These are phyloP conservation scores for Colletotrichum higginsianum DNA, from an alignment of 2,329 filamentous ascomycete species.

Conservation along the genomic window DNA sequence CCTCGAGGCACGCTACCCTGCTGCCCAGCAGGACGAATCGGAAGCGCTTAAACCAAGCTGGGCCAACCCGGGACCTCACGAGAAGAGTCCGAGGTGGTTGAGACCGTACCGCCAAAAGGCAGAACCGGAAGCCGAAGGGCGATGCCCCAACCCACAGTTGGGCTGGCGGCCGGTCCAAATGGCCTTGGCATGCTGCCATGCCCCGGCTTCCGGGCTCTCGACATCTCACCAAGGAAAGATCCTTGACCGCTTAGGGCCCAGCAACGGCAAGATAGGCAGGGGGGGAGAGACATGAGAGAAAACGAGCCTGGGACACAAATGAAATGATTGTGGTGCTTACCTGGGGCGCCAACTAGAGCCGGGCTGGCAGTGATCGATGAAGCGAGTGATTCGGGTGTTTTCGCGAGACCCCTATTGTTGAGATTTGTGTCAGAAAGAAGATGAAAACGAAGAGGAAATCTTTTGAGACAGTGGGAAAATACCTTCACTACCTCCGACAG, in stretches of 20 bases:
- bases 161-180: constrained; percentile 16
- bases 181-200: constrained; percentile 8
- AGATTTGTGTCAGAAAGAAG: background rate
- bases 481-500: background rate
- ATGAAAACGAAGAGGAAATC: background rate
- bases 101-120: constrained; percentile 18
- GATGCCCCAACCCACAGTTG: constrained; percentile 16
- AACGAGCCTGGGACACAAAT: constrained; percentile 28
- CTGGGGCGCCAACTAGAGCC: background rate
- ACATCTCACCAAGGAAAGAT: constrained; percentile 20
- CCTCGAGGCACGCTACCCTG: constrained; percentile 24
- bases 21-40: constrained; percentile 18
- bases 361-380: background rate
- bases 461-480: background rate
- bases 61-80: background rate
- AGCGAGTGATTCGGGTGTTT: background rate
- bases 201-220: constrained; percentile 19
- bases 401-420: background rate
- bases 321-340: constrained; percentile 30
- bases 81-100: constrained; percentile 15
- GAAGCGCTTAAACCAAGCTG: constrained; percentile 4
- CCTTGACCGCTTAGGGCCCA: constrained; percentile 23
- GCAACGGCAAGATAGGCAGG: constrained; percentile 28
- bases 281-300: constrained; percentile 22
- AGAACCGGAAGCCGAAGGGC: constrained; percentile 15